phyloP scores from a whole-genome alignment of 2,329 filamentous ascomycete species.

The Aschersonia sp. region DNA sequence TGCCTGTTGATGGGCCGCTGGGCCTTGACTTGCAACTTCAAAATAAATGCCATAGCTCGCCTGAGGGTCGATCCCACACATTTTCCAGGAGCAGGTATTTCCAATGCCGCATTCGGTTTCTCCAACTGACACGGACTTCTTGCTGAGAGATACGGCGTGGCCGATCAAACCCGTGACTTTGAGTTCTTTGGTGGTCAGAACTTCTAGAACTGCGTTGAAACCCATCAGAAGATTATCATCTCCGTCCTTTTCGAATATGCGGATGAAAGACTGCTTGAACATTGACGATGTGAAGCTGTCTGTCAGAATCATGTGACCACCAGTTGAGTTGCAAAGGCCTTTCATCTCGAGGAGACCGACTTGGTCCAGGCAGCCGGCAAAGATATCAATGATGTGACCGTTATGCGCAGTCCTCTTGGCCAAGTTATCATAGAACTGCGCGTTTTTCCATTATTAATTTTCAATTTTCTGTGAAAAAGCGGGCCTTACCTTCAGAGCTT shows the following conservation, averaged over 20 bases:
- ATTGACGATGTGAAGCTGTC: conserved; percentile 98
- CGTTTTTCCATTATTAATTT: too few species aligned
- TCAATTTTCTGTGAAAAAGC: too few species aligned
- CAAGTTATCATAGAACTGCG: conserved; percentile 81
- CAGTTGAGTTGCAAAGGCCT: conserved; percentile 86
- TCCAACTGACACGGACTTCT: conserved; percentile 92
- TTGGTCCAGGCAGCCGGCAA: conserved; percentile 93
- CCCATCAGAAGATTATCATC: conserved; percentile 95
- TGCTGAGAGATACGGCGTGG: conserved; percentile 92
- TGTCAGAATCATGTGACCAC: conserved; percentile 94
- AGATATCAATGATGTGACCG: conserved; percentile 94
- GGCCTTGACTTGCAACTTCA: conserved; percentile 89
- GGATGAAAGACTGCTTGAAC: conserved; percentile 97
- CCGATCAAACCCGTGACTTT: conserved; percentile 97
- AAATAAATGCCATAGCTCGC: conserved; percentile 96
- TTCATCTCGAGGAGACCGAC: conserved; percentile 98
- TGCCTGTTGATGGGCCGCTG: conserved; percentile 71
- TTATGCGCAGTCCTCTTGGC: conserved; percentile 94
- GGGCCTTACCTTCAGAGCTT: conserved; percentile 68
- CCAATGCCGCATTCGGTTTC: conserved; percentile 98
- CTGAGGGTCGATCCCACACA: conserved; percentile 93
- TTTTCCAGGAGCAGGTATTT: conserved; percentile 98
- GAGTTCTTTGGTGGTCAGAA: conserved; percentile 91
- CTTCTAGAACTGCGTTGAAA: conserved; percentile 92
- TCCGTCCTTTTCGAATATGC: conserved; percentile 92